Evolutionary conservation across 345 rosid species (phyloP).

Genomic region (Jatropha curcas): DNA sequence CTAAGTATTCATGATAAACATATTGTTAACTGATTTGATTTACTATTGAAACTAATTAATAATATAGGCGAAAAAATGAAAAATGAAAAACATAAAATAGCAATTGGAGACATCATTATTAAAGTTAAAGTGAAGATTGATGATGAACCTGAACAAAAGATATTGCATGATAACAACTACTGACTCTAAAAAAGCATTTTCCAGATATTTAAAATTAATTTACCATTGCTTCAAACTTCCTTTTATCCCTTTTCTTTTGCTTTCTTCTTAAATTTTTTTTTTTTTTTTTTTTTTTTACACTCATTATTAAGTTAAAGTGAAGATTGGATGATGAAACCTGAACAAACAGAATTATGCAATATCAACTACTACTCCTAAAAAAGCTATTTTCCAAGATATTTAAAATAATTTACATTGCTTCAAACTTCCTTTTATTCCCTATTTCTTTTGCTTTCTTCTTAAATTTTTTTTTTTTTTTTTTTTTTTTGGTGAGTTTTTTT

Average conservation of each 20-base stretch:
- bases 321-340: conserved; percentile 19
- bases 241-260: not conserved
- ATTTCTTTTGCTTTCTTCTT: no score
- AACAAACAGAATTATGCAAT: conserved; percentile 21
- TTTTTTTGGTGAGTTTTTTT: no score
- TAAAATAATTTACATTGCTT: not conserved
- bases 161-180: conserved; percentile 21
- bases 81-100: conserved; percentile 7
- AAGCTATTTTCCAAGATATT: not conserved
- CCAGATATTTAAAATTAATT: not conserved
- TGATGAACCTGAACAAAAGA: conserved; percentile 20
- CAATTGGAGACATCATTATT: conserved; percentile 42
- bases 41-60: conserved; percentile 3
- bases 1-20: conserved; percentile 14
- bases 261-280: not conserved
- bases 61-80: not conserved
- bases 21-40: not conserved
- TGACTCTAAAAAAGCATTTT: conserved; percentile 5
- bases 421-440: not conserved
- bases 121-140: conserved; percentile 35
- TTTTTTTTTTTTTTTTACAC: not conserved
- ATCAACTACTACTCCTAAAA: conserved; percentile 11
- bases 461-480: not conserved
- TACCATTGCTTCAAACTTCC: not conserved
- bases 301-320: conserved; percentile 45